These are phyloP conservation scores for Fusarium torreyae DNA, from an alignment of 2,329 filamentous ascomycete genomes.

Conservation along the genomic window DNA sequence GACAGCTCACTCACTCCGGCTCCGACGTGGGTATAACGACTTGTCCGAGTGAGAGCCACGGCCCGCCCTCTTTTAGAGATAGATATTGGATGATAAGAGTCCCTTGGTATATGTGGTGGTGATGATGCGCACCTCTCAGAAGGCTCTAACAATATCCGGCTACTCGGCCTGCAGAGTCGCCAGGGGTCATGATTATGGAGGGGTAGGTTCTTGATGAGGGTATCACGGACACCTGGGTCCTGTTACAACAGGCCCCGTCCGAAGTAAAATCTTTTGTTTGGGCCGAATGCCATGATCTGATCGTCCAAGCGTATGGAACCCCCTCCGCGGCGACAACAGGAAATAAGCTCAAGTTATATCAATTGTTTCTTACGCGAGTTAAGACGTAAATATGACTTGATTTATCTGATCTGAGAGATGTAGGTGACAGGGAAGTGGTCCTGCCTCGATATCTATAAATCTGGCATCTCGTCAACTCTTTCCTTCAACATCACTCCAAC, in stretches of 20 bases:
- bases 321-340: neutral
- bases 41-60: constrained; percentile 4
- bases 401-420: constrained; percentile 10
- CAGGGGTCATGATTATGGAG: constrained; percentile 4
- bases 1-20: constrained; percentile 39
- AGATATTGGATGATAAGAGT: neutral
- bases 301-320: neutral
- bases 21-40: constrained; percentile 28
- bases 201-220: neutral
- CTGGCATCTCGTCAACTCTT: constrained; percentile 11
- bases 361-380: neutral
- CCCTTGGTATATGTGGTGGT: neutral
- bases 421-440: constrained; percentile 13
- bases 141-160: constrained; percentile 4
- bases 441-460: constrained; percentile 31
- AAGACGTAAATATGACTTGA: constrained; percentile 10
- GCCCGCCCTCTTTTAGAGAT: constrained; percentile 4
- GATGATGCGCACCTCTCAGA: constrained; percentile 4
- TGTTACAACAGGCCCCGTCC: neutral
- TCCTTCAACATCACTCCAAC: constrained; percentile 1
- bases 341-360: constrained; percentile 10
- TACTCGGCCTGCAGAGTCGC: constrained; percentile 8
- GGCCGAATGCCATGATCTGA: constrained; percentile 28
- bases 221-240: constrained; percentile 9
- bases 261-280: constrained; percentile 1